A percentile compares a stretch with the other conserved stretches of the same genome.
These are phyloP conservation scores for Trifolium fragiferum DNA, from an alignment of 306 rosid genomes.

Conservation along the genomic window DNA sequence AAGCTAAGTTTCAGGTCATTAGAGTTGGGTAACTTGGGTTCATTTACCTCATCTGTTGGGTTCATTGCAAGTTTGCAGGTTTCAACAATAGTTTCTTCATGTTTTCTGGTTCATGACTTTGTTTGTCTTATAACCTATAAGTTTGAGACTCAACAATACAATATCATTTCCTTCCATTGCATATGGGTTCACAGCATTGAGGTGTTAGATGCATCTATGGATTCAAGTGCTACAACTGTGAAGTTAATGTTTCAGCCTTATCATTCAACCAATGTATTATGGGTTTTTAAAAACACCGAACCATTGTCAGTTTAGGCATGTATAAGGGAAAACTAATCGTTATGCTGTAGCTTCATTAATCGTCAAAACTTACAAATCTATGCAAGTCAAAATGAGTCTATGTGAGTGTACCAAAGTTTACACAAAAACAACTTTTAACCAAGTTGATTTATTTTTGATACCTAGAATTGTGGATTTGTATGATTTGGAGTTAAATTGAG, in stretches of 20 bases:
- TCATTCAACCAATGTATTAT: neutral
- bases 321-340: neutral
- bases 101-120: neutral
- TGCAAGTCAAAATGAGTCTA: neutral
- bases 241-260: neutral
- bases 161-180: neutral
- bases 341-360: neutral
- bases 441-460: neutral
- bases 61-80: neutral
- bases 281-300: neutral
- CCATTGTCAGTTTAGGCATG: neutral
- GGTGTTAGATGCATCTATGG: neutral
- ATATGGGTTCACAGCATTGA: neutral
- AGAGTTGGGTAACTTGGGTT: neutral
- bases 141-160: neutral
- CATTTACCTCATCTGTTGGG: neutral
- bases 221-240: neutral
- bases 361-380: neutral
- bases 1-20: neutral
- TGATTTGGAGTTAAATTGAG: neutral
- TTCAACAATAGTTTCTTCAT: neutral
- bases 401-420: neutral
- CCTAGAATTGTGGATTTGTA: neutral
- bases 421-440: neutral
- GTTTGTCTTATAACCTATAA: neutral